These are phyloP conservation scores for Lentinula detonsa DNA, from an alignment of 768 basidiomycete species.

Conservation along the genomic window DNA sequence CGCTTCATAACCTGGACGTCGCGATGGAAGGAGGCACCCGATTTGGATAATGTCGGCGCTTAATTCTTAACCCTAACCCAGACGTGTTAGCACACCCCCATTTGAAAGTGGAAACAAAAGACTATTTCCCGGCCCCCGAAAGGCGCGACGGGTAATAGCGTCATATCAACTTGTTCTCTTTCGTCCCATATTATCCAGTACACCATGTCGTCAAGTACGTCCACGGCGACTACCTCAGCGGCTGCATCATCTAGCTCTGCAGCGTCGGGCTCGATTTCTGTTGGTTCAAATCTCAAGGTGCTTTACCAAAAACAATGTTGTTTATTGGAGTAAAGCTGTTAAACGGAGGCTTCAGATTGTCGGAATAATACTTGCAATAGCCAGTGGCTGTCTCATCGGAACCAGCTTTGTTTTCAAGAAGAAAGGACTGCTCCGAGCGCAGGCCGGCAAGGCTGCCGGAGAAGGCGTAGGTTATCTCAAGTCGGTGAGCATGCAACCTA, in stretches of 20 bases:
- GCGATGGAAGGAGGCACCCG: background rate
- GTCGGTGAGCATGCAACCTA: conserved; percentile 49
- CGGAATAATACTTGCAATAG: conserved; percentile 70
- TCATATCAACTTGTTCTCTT: background rate
- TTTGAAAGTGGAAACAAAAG: too few relatives aligned
- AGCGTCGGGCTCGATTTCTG: conserved; percentile 26
- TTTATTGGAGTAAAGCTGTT: conserved; percentile 1
- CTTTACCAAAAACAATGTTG: background rate
- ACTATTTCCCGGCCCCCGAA: background rate
- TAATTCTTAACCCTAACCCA: background rate
- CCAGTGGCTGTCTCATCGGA: conserved; percentile 86
- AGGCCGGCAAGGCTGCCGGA: conserved; percentile 72
- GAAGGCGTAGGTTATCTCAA: conserved; percentile 95
- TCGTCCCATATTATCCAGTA: too few relatives aligned
- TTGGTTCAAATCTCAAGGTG: conserved; percentile 49
- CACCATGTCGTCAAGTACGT: background rate
- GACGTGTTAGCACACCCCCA: too few relatives aligned
- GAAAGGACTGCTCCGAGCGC: conserved; percentile 78
- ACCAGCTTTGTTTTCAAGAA: conserved; percentile 97
- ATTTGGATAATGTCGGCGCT: background rate
- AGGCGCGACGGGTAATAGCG: background rate
- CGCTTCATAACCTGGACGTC: conserved; percentile 22
- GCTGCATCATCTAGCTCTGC: conserved; percentile 23
- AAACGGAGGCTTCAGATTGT: conserved; percentile 43
- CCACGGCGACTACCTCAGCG: conserved; percentile 1